Conservation (phyloP, 805 yeast genomes). For the Spathaspora passalidarum region DNA sequence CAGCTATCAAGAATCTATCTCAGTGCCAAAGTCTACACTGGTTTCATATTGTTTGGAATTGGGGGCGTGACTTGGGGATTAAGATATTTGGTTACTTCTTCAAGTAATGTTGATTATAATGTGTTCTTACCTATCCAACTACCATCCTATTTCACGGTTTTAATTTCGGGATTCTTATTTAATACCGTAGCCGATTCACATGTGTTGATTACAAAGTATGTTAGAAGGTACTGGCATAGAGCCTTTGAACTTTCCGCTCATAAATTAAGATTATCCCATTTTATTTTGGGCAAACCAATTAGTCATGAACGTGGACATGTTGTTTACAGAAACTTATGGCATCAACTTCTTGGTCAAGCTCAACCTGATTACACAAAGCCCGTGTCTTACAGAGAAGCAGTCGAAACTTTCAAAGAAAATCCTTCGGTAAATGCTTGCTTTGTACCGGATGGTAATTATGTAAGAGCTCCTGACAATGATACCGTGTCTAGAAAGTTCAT, state of each 20-base stretch:
- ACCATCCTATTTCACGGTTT: conserved; percentile 7
- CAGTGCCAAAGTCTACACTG: conserved; percentile 71
- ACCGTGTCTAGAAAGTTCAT: conserved; percentile 64
- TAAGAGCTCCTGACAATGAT: conserved; percentile 86
- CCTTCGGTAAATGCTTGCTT: conserved; percentile 51
- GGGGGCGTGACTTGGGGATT: conserved; percentile 59
- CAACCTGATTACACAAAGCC: conserved; percentile 60
- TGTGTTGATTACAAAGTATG: conserved; percentile 21
- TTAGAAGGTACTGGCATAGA: conserved; percentile 56
- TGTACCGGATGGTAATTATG: conserved; percentile 76
- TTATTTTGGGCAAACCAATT: conserved; percentile 60
- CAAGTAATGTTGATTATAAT: conserved; percentile 9
- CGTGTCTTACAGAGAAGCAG: conserved; percentile 46
- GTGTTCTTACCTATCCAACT: conserved; percentile 26
- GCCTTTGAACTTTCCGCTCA: conserved; percentile 56
- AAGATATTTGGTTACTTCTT: conserved; percentile 22
- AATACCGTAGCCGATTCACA: conserved; percentile 4
- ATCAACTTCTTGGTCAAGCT: conserved; percentile 38
- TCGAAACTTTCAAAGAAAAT: conserved; percentile 39
- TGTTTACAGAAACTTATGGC: conserved; percentile 49
- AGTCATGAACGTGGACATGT: conserved; percentile 71
- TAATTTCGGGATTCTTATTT: not conserved
- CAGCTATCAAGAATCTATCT: conserved; percentile 72
- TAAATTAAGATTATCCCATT: conserved; percentile 73
- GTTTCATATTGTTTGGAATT: conserved; percentile 70